Evolutionary conservation across 495 filamentous ascomycete species (phyloP).

Genomic region (Lepidopterella palustris): DNA sequence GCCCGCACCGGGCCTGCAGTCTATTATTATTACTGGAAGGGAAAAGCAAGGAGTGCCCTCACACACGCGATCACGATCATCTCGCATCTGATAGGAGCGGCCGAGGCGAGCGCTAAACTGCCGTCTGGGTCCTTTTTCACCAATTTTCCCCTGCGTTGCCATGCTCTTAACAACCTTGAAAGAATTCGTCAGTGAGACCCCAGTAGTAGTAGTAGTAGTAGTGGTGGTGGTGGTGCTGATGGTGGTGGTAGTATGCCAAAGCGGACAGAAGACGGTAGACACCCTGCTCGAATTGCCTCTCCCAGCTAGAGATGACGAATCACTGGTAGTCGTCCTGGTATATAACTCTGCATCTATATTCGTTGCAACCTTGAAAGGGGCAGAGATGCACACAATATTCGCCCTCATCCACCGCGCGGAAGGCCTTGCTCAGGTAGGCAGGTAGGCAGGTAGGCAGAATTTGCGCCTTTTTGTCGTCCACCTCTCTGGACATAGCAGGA

Average conservation of each 20-base stretch:
- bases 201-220: too few relatives aligned
- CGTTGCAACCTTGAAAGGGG: not conserved
- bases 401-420: not conserved
- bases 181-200: too few relatives aligned
- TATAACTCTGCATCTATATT: not conserved
- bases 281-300: too few relatives aligned
- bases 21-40: too few relatives aligned
- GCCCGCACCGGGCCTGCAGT: too few relatives aligned
- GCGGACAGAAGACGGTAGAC: too few relatives aligned
- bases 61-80: not conserved
- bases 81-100: not conserved
- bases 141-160: not conserved
- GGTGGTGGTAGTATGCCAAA: too few relatives aligned
- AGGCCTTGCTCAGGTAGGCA: not conserved
- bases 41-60: not conserved
- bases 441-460: not conserved
- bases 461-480: not conserved
- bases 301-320: not conserved
- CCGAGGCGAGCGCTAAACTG: not conserved
- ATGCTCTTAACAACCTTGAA: not conserved
- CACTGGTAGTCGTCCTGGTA: not conserved
- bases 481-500: not conserved
- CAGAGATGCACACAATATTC: not conserved
- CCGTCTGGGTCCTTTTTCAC: not conserved
- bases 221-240: too few relatives aligned